Evolutionary conservation across 2,329 filamentous ascomycete species (phyloP).

Genomic region (Teratosphaeria epicoccoides): DNA sequence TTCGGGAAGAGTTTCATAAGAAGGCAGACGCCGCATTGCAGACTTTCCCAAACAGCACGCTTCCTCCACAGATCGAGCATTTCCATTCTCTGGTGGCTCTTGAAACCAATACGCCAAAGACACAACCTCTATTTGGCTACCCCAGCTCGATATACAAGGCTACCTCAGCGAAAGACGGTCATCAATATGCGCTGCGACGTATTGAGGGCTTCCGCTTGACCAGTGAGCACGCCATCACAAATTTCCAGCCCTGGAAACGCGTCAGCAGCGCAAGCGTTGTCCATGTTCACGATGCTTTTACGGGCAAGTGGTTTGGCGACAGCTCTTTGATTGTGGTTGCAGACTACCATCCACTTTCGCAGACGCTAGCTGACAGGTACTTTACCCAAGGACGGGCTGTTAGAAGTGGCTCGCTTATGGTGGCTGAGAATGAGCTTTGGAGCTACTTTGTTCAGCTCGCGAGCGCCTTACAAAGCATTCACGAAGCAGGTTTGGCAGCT

Average conservation of each 20-base stretch:
- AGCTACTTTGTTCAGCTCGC: constrained; percentile 85
- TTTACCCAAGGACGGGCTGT: constrained; percentile 32
- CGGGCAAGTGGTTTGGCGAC: constrained; percentile 83
- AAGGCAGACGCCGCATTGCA: constrained; percentile 79
- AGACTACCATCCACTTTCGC: constrained; percentile 83
- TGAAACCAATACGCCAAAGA: constrained; percentile 71
- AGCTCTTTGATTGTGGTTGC: constrained; percentile 90
- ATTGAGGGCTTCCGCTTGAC: constrained; percentile 83
- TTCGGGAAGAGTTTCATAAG: constrained; percentile 80
- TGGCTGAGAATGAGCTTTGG: constrained; percentile 68
- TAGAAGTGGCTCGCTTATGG: constrained; percentile 14
- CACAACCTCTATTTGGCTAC: constrained; percentile 70
- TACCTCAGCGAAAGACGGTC: constrained; percentile 75
- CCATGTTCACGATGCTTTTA: constrained; percentile 83
- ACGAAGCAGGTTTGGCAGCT: constrained; percentile 69
- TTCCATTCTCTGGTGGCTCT: constrained; percentile 89
- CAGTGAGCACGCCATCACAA: constrained; percentile 77
- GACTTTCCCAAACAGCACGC: constrained; percentile 60
- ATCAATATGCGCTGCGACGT: constrained; percentile 75
- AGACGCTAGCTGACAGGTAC: constrained; percentile 78
- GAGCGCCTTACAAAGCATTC: constrained; percentile 77
- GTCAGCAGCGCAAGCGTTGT: constrained; percentile 75
- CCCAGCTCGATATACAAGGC: constrained; percentile 95
- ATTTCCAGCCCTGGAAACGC: constrained; percentile 81
- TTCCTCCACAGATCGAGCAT: constrained; percentile 67